Conservation (phyloP, 768 basidiomycete species). For the Cytidiella melzeri region DNA sequence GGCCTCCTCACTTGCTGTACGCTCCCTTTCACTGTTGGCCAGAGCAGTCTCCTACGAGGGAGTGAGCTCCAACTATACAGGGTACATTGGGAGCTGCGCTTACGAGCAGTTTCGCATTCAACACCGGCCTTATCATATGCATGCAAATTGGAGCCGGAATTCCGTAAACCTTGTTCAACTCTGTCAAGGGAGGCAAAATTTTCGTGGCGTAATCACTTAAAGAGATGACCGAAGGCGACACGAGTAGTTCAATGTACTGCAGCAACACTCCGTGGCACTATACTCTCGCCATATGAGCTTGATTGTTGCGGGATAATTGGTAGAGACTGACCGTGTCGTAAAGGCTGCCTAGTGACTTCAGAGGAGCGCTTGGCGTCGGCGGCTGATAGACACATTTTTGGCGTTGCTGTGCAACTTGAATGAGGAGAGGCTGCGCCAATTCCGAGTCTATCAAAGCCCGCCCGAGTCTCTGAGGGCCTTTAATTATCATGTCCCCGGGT, state of each 20-base stretch:
- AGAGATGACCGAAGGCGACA: conserved; percentile 59
- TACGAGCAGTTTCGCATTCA: conserved; percentile 59
- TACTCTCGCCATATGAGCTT: neutral
- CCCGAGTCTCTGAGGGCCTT: conserved; percentile 63
- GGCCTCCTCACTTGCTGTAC: conserved; percentile 63
- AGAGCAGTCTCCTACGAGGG: conserved; percentile 45
- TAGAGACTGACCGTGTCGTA: conserved; percentile 77
- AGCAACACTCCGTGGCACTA: conserved; percentile 89
- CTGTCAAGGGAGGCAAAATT: conserved; percentile 67
- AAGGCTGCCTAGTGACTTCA: conserved; percentile 81
- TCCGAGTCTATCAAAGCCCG: conserved; percentile 59
- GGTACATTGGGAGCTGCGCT: conserved; percentile 14
- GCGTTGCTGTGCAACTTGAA: conserved; percentile 89
- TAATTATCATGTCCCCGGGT: conserved; percentile 54
- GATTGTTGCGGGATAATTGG: conserved; percentile 11
- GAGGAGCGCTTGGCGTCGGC: conserved; percentile 50
- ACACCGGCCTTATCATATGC: conserved; percentile 85
- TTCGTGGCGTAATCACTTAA: conserved; percentile 68
- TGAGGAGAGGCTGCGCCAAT: conserved; percentile 81
- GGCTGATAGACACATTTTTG: conserved; percentile 77
- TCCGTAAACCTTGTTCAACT: conserved; percentile 71
- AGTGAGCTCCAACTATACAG: neutral
- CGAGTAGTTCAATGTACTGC: conserved; percentile 88
- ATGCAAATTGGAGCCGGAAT: conserved; percentile 86
- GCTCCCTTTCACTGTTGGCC: conserved; percentile 62